phyloP scores from a whole-genome alignment of 192 early-diverging fungal species.

The Phlyctochytrium arcticum region DNA sequence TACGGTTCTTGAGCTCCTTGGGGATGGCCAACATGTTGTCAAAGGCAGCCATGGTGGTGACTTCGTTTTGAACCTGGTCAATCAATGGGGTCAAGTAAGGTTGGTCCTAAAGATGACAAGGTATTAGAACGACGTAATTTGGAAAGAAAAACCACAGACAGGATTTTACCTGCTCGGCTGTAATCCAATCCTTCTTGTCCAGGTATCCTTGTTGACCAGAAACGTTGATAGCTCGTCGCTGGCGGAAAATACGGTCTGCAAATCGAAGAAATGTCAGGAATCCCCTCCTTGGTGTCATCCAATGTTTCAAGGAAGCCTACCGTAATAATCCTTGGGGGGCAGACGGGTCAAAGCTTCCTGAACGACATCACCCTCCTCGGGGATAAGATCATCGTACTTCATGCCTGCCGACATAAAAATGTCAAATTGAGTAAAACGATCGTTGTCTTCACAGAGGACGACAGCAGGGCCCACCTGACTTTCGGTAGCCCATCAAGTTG shows the following conservation, averaged over 20 bases:
- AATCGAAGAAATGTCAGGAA: not conserved
- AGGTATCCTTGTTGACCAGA: conserved; percentile 69
- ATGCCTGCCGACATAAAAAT: conserved; percentile 58
- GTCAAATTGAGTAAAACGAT: conserved; percentile 1
- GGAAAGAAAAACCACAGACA: not conserved
- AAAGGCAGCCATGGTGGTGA: conserved; percentile 46
- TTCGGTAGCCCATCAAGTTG: conserved; percentile 36
- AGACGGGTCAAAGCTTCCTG: conserved; percentile 80
- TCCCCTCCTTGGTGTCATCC: not conserved
- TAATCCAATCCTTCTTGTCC: conserved; percentile 67
- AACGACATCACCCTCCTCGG: conserved; percentile 77
- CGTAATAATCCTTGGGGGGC: conserved; percentile 56
- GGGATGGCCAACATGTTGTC: conserved; percentile 41
- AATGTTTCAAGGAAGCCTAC: not conserved
- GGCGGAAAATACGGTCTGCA: conserved; percentile 70
- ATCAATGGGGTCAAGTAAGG: conserved; percentile 81
- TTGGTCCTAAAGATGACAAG: conserved; percentile 54
- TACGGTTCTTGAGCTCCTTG: conserved; percentile 30
- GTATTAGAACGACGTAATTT: conserved; percentile 3
- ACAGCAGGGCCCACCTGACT: conserved; percentile 27
- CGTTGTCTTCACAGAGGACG: conserved; percentile 5
- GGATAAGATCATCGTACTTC: conserved; percentile 85
- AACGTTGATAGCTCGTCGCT: conserved; percentile 72
- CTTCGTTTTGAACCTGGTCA: conserved; percentile 75
- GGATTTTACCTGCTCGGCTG: conserved; percentile 62